Percentiles rank a stretch among this genome's conserved stretches.
Conservation (phyloP, 305 asterid species). For the Rubia occidens region DNA sequence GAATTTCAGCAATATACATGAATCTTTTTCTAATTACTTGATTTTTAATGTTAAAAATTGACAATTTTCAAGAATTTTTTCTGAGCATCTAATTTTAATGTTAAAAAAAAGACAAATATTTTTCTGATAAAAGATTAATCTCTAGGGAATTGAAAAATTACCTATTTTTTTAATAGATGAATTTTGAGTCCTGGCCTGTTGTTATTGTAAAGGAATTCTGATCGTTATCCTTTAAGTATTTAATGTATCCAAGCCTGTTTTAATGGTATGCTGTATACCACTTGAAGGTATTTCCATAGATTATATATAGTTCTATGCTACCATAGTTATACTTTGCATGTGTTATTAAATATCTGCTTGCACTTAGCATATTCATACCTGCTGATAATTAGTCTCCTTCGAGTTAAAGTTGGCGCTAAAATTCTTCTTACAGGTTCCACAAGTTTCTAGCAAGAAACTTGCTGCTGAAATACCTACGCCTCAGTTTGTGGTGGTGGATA, state of each 20-base stretch:
- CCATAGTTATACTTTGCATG: background rate
- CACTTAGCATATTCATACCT: background rate
- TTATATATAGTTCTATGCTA: background rate
- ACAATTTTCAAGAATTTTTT: too few relatives aligned
- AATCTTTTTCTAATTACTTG: too few relatives aligned
- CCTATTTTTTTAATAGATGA: background rate
- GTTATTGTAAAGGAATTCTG: background rate
- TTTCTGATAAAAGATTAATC: background rate
- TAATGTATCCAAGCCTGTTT: background rate
- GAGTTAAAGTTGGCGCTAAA: background rate
- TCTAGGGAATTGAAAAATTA: background rate
- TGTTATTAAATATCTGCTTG: background rate
- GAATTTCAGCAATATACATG: too few relatives aligned
- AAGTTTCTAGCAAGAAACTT: conserved; percentile 50
- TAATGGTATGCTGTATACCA: background rate
- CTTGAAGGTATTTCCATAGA: background rate
- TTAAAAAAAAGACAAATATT: too few relatives aligned
- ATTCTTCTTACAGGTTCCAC: conserved; percentile 46
- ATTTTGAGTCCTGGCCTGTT: background rate
- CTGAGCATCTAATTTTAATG: too few relatives aligned
- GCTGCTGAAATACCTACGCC: conserved; percentile 96
- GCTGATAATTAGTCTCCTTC: background rate
- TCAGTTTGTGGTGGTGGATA: conserved; percentile 80
- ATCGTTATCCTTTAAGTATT: background rate
- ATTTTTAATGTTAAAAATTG: too few relatives aligned